Conservation (phyloP, 768 basidiomycete species). For the Tricholomella constricta region DNA sequence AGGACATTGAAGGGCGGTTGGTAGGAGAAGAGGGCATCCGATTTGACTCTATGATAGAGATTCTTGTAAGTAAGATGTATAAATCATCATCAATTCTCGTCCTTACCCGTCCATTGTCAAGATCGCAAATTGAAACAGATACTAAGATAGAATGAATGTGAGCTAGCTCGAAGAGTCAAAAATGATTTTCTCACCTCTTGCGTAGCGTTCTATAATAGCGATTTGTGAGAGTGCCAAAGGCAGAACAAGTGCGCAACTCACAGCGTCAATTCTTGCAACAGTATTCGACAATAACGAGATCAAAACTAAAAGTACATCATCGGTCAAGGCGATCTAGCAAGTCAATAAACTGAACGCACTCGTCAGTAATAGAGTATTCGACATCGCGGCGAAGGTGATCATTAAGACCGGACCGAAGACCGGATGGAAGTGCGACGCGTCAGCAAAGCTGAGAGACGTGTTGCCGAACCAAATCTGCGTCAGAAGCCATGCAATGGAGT, state of each 20-base stretch:
- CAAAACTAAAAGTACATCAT: slow-evolving; percentile 45
- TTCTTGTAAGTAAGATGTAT: slow-evolving; percentile 1
- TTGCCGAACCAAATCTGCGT: slow-evolving; percentile 88
- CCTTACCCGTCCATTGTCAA: slow-evolving; percentile 84
- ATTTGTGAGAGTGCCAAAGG: not conserved
- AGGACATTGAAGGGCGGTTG: slow-evolving; percentile 88
- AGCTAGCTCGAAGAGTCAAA: slow-evolving; percentile 23
- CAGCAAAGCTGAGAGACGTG: slow-evolving; percentile 59
- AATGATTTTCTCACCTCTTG: slow-evolving; percentile 41
- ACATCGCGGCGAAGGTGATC: slow-evolving; percentile 77
- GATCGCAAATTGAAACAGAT: slow-evolving; percentile 86
- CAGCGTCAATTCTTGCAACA: slow-evolving; percentile 77
- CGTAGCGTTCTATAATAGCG: slow-evolving; percentile 42
- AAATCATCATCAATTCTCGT: not conserved
- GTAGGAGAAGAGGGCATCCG: slow-evolving; percentile 89
- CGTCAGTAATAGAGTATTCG: slow-evolving; percentile 77
- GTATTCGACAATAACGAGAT: slow-evolving; percentile 93
- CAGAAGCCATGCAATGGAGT: slow-evolving; percentile 79
- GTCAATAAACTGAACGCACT: slow-evolving; percentile 47
- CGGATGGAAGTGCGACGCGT: slow-evolving; percentile 63
- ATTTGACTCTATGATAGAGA: slow-evolving; percentile 63
- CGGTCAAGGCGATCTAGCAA: not conserved
- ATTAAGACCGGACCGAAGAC: slow-evolving; percentile 79
- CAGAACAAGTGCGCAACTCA: slow-evolving; percentile 23
- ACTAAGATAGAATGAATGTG: slow-evolving; percentile 54